Percentiles rank a stretch among this genome's conserved stretches.
Evolutionary conservation across 768 basidiomycete genomes (phyloP).

Genomic region (Tricholoma furcatifolium): DNA sequence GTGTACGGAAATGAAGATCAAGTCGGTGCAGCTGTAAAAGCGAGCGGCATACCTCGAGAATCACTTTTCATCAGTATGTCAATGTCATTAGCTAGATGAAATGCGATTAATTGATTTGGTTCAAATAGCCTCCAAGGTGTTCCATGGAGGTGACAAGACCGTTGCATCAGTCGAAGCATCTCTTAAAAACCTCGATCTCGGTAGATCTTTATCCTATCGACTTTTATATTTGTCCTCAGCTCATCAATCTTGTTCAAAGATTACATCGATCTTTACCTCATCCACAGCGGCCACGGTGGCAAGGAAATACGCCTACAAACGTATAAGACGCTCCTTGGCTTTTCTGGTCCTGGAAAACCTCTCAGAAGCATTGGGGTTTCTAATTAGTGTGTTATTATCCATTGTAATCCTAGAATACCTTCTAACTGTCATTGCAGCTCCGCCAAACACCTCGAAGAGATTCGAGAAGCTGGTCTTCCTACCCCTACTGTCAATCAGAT

Average conservation of each 20-base stretch:
- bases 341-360: conserved; percentile 54
- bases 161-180: conserved; percentile 28
- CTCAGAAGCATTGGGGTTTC: conserved; percentile 72
- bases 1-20: conserved; percentile 61
- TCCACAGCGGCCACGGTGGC: conserved; percentile 70
- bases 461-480: conserved; percentile 56
- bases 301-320: conserved; percentile 60
- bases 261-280: conserved; percentile 66
- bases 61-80: conserved; percentile 66
- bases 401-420: background rate
- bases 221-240: background rate
- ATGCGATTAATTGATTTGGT: background rate
- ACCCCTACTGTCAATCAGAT: conserved; percentile 78
- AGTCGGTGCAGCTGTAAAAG: conserved; percentile 59
- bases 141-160: conserved; percentile 33
- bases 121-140: conserved; percentile 48
- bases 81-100: too few species aligned
- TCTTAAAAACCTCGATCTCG: conserved; percentile 52
- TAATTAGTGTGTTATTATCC: conserved; percentile 64
- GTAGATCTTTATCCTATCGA: conserved; percentile 27
- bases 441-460: conserved; percentile 72
- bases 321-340: conserved; percentile 65
- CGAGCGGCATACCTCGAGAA: conserved; percentile 51
- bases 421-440: conserved; percentile 37
- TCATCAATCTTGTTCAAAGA: conserved; percentile 22